These are phyloP conservation scores for Fusarium lyarnte DNA, from an alignment of 2,329 filamentous ascomycete species.

Conservation along the genomic window DNA sequence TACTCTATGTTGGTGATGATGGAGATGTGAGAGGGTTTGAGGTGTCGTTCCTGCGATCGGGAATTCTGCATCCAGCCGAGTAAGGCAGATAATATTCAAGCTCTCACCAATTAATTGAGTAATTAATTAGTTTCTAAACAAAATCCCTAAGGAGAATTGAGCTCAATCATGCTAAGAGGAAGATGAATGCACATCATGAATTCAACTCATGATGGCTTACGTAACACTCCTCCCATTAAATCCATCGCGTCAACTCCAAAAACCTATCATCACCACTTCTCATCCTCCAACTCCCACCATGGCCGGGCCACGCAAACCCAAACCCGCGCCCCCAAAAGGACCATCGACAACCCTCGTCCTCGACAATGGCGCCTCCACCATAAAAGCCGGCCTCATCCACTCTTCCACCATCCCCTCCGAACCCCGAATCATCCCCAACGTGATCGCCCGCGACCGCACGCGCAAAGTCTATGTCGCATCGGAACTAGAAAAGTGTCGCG, in stretches of 20 bases:
- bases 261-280: neutral
- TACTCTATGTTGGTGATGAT: conserved; percentile 38
- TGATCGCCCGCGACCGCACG: conserved; percentile 83
- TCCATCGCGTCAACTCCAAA: conserved; percentile 17
- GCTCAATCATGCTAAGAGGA: neutral
- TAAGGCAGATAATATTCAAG: fast-evolving
- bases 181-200: conserved; percentile 7
- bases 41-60: conserved; percentile 47
- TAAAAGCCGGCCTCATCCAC: conserved; percentile 86
- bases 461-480: conserved; percentile 82
- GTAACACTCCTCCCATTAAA: conserved; percentile 33
- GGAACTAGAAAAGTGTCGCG: conserved; percentile 80
- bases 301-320: conserved; percentile 62
- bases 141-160: fast-evolving
- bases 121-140: fast-evolving
- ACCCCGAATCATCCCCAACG: conserved; percentile 86
- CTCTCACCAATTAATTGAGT: fast-evolving
- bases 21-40: conserved; percentile 45
- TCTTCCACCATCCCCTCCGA: conserved; percentile 56
- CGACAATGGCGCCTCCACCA: conserved; percentile 90
- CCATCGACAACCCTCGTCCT: conserved; percentile 80
- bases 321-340: conserved; percentile 59
- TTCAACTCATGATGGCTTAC: conserved; percentile 27
- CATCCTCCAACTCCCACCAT: conserved; percentile 42
- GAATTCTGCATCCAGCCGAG: conserved; percentile 18